Base-by-base conservation (phyloP, 2,329 filamentous ascomycete genomes). In the Scedosporium aurantiacum region DNA sequence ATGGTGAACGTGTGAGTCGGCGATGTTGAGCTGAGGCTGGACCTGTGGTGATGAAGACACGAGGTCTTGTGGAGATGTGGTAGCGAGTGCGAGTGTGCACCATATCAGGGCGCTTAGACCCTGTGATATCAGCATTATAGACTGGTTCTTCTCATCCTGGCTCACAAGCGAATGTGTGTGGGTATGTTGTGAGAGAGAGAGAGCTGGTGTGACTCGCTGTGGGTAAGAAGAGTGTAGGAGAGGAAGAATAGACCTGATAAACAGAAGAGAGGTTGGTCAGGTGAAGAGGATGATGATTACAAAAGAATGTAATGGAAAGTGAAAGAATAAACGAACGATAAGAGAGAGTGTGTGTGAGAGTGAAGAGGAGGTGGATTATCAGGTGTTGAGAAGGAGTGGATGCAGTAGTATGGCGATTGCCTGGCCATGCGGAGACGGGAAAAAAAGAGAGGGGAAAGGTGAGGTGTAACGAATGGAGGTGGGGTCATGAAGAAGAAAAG, bases 101-200 rank as follows among this genome's bases (percentile, higher is more conserved):
- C 58, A 60, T 50, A 55, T 18, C 47, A 60, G 58, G 58, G 32
- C 47, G 41, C 41, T 16, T 54, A 60, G 47, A 37, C 58, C 45
- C 58, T 50, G 47, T 41, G 45, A 43, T 52, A 60, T 54, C 18
- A 60, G n/a, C 58, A 60, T 55, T 43, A 60, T 60, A 41, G 41
- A 6, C 10, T 14, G 14, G 10, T 55, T 54, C 28, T 55, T 54
- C 28, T 55, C 58, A 60, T 60, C 18, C 47, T 60, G 58, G 16
- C n/a, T 54, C 12, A 28, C 12, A 52, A 28, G 28, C 6, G 45
- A 16, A 37, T 54, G 47, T 60, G 43, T 28, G 45, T 21, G n/a
- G n/a, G n/a, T 40, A 21, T 28, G 58, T 27, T 7, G 43, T 45
- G 50, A 54, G 23, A 27, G 21, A 18, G 50, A 54, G 23, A 54